These are phyloP conservation scores for Phytophthora citricola DNA, from an alignment of 352 stramenopile genomes.

Conservation along the genomic window DNA sequence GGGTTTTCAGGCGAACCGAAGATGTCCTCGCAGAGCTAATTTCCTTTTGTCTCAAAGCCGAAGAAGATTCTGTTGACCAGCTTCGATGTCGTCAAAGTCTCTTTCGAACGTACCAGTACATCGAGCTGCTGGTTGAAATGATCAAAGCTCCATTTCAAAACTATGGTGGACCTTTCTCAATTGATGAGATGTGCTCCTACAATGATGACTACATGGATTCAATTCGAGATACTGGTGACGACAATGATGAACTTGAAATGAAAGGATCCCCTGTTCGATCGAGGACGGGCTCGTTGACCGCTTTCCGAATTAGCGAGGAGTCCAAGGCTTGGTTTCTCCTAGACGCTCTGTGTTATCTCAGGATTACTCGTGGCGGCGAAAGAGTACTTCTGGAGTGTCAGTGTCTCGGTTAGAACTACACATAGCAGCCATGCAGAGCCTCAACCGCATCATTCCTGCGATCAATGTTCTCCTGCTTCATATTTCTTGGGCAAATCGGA, in stretches of 20 bases:
- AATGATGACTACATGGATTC: conserved; percentile 54
- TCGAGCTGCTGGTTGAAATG: conserved; percentile 69
- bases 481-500: conserved; percentile 64
- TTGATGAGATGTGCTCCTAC: conserved; percentile 62
- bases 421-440: conserved; percentile 49
- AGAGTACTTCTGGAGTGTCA: conserved; percentile 30
- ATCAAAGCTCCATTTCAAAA: conserved; percentile 67
- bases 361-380: conserved; percentile 35
- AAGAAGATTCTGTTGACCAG: conserved; percentile 30
- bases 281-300: conserved; percentile 15
- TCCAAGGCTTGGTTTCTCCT: conserved; percentile 28
- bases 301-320: conserved; percentile 12
- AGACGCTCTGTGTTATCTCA: conserved; percentile 28
- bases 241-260: conserved; percentile 38
- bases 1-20: conserved; percentile 47
- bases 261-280: conserved; percentile 28
- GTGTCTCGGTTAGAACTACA: conserved; percentile 41
- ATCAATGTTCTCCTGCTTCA: conserved; percentile 69
- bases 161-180: conserved; percentile 67
- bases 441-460: conserved; percentile 63
- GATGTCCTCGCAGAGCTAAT: conserved; percentile 55
- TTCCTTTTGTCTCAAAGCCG: conserved; percentile 47
- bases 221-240: conserved; percentile 22
- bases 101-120: conserved; percentile 65
- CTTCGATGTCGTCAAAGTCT: conserved; percentile 55